Percentiles rank a stretch among this genome's conserved stretches.
Conservation (phyloP, 352 stramenopile genomes). For the Hyaloperonospora brassicae region DNA sequence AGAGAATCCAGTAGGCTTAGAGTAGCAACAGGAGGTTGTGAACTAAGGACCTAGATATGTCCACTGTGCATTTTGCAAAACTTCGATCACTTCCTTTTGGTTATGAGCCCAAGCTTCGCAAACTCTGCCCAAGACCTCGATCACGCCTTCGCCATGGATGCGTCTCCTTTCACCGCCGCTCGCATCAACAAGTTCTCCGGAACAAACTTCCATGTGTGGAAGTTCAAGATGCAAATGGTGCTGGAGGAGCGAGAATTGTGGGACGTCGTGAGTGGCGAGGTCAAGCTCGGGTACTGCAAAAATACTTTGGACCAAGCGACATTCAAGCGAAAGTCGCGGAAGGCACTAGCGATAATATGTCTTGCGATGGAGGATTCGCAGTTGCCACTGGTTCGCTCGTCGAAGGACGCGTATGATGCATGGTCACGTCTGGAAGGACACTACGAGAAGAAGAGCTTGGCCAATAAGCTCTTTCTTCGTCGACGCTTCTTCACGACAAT, state of each 20-base stretch:
- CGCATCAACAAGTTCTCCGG: neutral
- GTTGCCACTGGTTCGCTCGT: neutral
- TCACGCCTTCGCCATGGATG: neutral
- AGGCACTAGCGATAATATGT: neutral
- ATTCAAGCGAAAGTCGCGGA: neutral
- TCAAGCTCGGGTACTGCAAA: neutral
- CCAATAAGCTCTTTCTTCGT: conserved; percentile 2
- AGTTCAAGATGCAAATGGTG: no score
- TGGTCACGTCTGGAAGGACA: no score
- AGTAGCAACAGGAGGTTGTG: no score
- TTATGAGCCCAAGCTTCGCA: neutral
- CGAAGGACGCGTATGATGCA: neutral
- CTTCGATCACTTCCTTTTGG: no score
- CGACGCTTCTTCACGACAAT: neutral
- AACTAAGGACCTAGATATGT: no score
- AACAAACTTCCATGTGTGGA: neutral
- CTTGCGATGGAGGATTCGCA: neutral
- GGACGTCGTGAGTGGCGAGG: neutral
- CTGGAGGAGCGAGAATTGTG: neutral
- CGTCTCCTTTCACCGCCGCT: neutral
- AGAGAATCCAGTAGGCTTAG: no score
- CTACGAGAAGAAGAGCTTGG: neutral
- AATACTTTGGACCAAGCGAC: neutral
- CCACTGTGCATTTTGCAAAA: no score
- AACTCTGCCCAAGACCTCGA: neutral